Conservation (phyloP, 768 basidiomycete species). For the Trametes meyenii region DNA sequence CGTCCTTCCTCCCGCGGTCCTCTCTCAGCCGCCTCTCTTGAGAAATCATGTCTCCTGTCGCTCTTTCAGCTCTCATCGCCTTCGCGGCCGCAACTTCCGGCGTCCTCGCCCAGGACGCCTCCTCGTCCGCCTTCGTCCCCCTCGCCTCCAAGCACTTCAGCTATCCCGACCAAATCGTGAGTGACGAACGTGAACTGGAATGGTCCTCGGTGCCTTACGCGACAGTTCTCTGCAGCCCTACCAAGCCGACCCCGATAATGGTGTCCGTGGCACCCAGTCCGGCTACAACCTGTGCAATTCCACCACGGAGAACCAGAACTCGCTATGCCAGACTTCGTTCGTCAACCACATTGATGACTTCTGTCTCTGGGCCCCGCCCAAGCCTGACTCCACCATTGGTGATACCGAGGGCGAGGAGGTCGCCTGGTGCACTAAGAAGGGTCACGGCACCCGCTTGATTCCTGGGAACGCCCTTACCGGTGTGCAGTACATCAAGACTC, state of each 20-base stretch:
- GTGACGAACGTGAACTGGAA: not conserved
- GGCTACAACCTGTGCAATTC: conserved; percentile 74
- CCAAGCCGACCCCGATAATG: conserved; percentile 46
- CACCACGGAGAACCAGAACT: conserved; percentile 60
- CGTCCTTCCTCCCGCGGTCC: conserved; percentile 16
- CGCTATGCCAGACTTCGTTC: conserved; percentile 72
- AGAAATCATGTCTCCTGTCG: conserved; percentile 36
- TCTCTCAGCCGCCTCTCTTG: conserved; percentile 18
- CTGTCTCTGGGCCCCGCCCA: conserved; percentile 64
- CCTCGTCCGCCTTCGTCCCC: conserved; percentile 32
- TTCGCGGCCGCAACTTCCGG: conserved; percentile 31
- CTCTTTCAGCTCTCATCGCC: conserved; percentile 39
- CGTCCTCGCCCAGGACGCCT: conserved; percentile 29
- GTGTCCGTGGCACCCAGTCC: conserved; percentile 55
- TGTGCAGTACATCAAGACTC: conserved; percentile 63
- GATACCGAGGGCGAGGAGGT: conserved; percentile 72
- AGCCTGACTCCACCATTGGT: conserved; percentile 56
- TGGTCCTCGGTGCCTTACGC: not conserved
- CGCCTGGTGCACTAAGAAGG: conserved; percentile 75
- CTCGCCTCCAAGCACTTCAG: conserved; percentile 32
- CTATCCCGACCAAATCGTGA: conserved; percentile 30
- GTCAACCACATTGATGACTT: conserved; percentile 67
- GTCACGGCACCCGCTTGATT: conserved; percentile 73
- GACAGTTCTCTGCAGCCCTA: conserved; percentile 44
- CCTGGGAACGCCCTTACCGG: conserved; percentile 66